Evolutionary conservation across 352 stramenopile genomes (phyloP).

Genomic region (Phytopythium oedochilum): DNA sequence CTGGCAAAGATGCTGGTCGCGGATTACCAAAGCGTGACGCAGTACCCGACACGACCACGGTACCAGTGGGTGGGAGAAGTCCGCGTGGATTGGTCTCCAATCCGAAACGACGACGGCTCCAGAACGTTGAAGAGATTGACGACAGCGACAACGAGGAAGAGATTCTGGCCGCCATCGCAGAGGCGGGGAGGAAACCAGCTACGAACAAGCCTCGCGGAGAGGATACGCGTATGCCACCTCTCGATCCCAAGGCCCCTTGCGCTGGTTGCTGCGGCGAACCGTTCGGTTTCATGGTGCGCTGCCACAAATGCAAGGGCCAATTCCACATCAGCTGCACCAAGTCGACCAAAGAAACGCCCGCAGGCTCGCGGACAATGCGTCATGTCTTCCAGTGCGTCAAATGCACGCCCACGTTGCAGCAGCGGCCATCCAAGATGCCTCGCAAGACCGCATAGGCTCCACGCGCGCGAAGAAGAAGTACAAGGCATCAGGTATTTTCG

Average conservation of each 20-base stretch:
- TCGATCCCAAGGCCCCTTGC: background rate
- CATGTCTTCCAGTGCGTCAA: constrained; percentile 24
- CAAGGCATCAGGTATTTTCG: background rate
- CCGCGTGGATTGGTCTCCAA: background rate
- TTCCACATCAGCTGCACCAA: constrained; percentile 45
- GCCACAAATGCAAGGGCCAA: constrained; percentile 43
- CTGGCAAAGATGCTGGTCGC: background rate
- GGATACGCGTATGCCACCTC: background rate
- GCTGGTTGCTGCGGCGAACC: constrained; percentile 24
- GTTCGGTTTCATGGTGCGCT: constrained; percentile 55
- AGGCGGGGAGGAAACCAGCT: background rate
- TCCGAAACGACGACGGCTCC: background rate
- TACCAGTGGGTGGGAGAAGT: background rate
- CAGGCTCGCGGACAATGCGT: constrained; percentile 20
- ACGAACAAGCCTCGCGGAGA: background rate
- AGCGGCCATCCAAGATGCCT: background rate
- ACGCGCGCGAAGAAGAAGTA: no score
- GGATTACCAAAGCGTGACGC: background rate
- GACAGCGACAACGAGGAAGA: constrained; percentile 6
- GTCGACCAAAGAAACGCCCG: background rate
- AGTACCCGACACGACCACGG: no score
- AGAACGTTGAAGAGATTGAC: constrained; percentile 5
- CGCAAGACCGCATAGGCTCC: background rate
- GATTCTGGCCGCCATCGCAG: background rate
- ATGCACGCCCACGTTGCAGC: constrained; percentile 10